Evolutionary conservation across 306 rosid species (phyloP), one percentile per base, ranked within the genome.

Genomic region (Cucurbita maxima): DNA sequence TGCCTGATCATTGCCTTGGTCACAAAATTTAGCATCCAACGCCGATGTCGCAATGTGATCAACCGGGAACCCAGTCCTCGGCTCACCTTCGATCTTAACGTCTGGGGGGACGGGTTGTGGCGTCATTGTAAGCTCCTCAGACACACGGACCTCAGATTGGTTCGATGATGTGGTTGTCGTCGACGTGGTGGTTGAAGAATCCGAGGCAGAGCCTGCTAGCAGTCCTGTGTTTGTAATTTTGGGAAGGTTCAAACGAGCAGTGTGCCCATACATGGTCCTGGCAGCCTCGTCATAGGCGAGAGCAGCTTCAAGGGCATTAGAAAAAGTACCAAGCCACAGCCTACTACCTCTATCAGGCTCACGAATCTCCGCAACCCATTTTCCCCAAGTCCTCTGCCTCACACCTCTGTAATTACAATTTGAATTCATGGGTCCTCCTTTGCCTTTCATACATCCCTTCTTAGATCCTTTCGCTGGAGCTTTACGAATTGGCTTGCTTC

Each of bases 401-500:
- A 95, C 99, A 25, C 99, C 99, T 70, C 99, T 86, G 81, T 84
- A 91, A 8, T 85, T 88, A 78, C 95, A 89, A 43, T 69, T 25
- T 2, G 88, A 83, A 43, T 95, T 95, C 41, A 91, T 87, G 6
- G 99, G 99, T 52, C 99, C 99, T 38, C 99, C 99, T 58, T 95
- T 95, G 5, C 99, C 99, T 79, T 89, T 89, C 99, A 95, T 95
- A 76, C 99, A 95, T 36, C 99, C 99, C 79, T 95, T 95, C 96
- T 91, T 95, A 1, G 99, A 95, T 38, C 99, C 99, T 73, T 85
- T 88, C 1, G 97, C 96, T 0, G 96, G 99, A 3, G 79, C 85
- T 77, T 81, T 89, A 0, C 87, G 85, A 13, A 37, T 73, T 15
- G 77, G 81, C 70, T 74, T 88, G 30, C 74, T 75, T 10, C 66